Percentiles rank a stretch among this genome's conserved stretches.
phyloP scores from a whole-genome alignment of 306 rosid species.

The Fragaria vesca region DNA sequence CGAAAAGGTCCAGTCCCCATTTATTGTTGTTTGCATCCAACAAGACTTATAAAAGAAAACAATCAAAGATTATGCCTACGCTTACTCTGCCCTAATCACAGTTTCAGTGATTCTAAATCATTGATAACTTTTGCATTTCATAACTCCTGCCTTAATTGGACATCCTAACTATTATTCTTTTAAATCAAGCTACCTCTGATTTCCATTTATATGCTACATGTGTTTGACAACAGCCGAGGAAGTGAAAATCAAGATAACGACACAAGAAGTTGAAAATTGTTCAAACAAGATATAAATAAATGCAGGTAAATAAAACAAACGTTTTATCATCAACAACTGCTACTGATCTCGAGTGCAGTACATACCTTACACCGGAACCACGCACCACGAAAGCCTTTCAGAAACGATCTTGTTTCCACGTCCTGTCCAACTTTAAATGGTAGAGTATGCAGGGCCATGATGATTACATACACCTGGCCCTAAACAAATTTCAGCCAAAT shows the following conservation, averaged over 20 bases:
- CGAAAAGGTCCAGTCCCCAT: no score
- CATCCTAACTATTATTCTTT: neutral
- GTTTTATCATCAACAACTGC: neutral
- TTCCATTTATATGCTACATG: neutral
- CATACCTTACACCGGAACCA: slow-evolving; percentile 89
- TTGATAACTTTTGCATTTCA: no score
- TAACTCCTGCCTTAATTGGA: no score
- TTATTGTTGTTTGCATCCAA: no score
- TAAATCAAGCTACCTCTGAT: neutral
- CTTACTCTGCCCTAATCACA: no score
- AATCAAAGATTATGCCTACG: no score
- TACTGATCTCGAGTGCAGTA: neutral
- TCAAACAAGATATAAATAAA: neutral
- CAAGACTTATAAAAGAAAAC: no score
- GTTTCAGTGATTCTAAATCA: no score
- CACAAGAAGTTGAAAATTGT: neutral
- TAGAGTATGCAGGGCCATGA: slow-evolving; percentile 30
- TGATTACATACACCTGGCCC: slow-evolving; percentile 16
- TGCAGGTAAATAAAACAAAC: neutral
- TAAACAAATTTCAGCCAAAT: neutral
- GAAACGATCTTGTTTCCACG: slow-evolving; percentile 55
- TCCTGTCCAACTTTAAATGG: slow-evolving; percentile 58
- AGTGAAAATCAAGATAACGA: neutral
- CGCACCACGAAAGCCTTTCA: slow-evolving; percentile 70
- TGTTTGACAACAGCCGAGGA: neutral